Base-by-base conservation (phyloP, 1,139 yeast species). In the Lodderomyces metapsilosis region DNA sequence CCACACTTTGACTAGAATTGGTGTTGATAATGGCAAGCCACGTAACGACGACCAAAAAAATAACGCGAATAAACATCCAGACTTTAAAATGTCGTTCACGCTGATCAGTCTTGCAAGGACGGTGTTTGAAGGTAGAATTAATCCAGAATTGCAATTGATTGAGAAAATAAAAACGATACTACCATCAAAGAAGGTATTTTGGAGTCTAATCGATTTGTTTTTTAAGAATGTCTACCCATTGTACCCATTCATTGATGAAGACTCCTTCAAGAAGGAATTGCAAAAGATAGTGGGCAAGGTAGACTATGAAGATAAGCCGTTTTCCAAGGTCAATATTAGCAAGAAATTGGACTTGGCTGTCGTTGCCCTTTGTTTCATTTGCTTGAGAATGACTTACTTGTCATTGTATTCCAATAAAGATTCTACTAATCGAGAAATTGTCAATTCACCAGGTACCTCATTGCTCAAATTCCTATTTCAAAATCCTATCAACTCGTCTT, bases 381-480 rank as follows among this genome's bases (percentile, higher is more conserved):
- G 65, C 8, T 43, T 66, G 35, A 52, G 71, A 38, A 42, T 66
- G 25, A 44, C 66, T 3, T 66, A 64, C 41, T 52, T 64, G 25
- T 60, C 68, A 1, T 50, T 65, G 23, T 59, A 62, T 40, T 54
- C 61, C 31, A 74, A 74, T 49, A 56, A 54, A 22, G 58, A 51
- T 25, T 59, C 54, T 33, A 52, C 53, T 21, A 64, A 59, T 48
- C 57, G 54, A 32, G 47, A 47, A 42, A 59, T 58, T 35, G 45
- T 61, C 27, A 38, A 44, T 12, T 28, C 40, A 10, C 33, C 42
- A 9, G 45, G 43, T n/a, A 43, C 44, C 16, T 45, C 50, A 0
- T 50, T 50, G 30, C 54, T 46, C 11, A 61, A 59, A 40, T 65
- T 57, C 42, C 48, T 65, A 12, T 44, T 64, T 22, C 41, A 52